Evolutionary conservation across 768 basidiomycete genomes (phyloP).

Genomic region (Daedalea quercina): DNA sequence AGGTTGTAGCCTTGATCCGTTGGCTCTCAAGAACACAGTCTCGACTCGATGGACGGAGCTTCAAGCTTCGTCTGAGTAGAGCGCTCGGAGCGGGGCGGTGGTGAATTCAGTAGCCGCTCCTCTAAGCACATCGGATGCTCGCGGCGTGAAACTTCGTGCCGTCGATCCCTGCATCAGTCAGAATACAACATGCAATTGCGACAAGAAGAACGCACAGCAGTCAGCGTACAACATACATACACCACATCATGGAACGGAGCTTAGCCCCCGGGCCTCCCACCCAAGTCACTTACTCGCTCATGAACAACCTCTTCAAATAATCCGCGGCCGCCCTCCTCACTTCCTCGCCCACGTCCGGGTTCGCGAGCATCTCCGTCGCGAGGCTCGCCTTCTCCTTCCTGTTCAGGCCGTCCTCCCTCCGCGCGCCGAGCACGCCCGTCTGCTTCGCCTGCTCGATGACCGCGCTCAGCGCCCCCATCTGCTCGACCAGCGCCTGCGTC

Average conservation of each 20-base stretch:
- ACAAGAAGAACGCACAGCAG: not conserved
- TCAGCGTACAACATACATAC: not conserved
- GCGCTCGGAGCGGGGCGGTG: too few species aligned
- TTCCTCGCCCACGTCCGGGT: conserved; percentile 48
- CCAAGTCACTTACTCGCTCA: conserved; percentile 1
- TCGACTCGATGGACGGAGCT: too few species aligned
- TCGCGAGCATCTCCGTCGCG: conserved; percentile 62
- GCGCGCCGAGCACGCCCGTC: conserved; percentile 34
- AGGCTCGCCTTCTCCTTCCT: conserved; percentile 58
- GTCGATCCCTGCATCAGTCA: too few species aligned
- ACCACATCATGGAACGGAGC: not conserved
- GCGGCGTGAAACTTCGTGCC: too few species aligned
- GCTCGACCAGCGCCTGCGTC: conserved; percentile 49
- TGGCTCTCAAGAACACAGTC: too few species aligned
- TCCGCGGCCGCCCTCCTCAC: conserved; percentile 64
- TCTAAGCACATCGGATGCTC: too few species aligned
- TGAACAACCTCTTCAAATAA: conserved; percentile 63
- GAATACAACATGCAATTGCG: too few species aligned
- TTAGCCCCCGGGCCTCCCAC: not conserved
- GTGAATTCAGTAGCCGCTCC: too few species aligned
- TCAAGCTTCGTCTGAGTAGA: too few species aligned
- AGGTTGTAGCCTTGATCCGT: too few species aligned
- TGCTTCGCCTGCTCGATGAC: conserved; percentile 61
- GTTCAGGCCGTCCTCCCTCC: conserved; percentile 33
- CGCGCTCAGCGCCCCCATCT: conserved; percentile 39